A percentile compares a stretch with the other conserved stretches of the same genome.
These are phyloP conservation scores for Arthrobotrys sinensis DNA, from an alignment of 2,329 filamentous ascomycete species.

Conservation along the genomic window DNA sequence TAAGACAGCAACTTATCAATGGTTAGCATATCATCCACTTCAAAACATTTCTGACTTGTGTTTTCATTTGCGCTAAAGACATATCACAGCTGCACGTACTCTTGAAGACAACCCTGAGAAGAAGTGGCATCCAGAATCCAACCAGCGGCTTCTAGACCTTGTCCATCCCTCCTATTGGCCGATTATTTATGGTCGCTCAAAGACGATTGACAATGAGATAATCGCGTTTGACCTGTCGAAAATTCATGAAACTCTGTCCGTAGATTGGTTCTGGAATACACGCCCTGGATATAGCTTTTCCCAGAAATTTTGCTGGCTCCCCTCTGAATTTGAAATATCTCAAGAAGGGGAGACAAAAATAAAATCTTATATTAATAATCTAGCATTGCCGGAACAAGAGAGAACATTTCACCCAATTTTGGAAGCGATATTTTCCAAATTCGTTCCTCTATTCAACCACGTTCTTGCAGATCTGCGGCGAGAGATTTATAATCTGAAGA, in stretches of 20 bases:
- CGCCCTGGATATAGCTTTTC: background rate
- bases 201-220: background rate
- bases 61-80: background rate
- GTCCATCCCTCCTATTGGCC: slow-evolving; percentile 77
- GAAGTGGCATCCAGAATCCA: slow-evolving; percentile 76
- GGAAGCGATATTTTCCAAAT: slow-evolving; percentile 7
- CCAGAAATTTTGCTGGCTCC: slow-evolving; percentile 8
- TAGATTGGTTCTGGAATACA: too few species aligned
- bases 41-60: too few species aligned
- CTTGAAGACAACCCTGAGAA: slow-evolving; percentile 73
- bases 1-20: slow-evolving; percentile 21
- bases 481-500: background rate
- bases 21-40: slow-evolving; percentile 14
- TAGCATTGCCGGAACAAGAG: background rate
- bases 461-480: slow-evolving; percentile 14
- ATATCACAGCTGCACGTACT: background rate
- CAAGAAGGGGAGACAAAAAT: background rate
- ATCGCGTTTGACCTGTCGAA: background rate
- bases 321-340: slow-evolving; percentile 18
- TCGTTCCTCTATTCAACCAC: slow-evolving; percentile 18
- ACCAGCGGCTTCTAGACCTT: slow-evolving; percentile 74
- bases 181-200: slow-evolving; percentile 70
- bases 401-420: slow-evolving; percentile 3
- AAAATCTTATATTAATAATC: slow-evolving; percentile 13
- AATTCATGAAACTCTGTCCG: background rate